Evolutionary conservation across 345 rosid species (phyloP), one percentile per base, ranked within the genome.

Genomic region (Citrus medica): DNA sequence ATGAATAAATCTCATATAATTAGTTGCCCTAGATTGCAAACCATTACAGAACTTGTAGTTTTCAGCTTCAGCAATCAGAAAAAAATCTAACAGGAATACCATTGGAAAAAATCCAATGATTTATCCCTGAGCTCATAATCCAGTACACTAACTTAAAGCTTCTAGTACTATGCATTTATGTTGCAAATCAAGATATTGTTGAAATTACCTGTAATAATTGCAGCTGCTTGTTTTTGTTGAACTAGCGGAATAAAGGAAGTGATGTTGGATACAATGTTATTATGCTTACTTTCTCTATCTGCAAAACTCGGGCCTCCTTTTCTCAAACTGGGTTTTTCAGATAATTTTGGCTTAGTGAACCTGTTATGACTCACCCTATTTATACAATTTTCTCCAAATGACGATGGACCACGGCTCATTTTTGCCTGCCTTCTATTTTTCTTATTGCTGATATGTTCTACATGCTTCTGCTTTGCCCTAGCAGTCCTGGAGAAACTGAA

Each of bases 221-320:
- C 89, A 78, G 90, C 85, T 72, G 85, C 90, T 84, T 83, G 90
- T 82, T 92, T 94, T 84, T 89, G 95, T 81, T 91, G 97, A 85
- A 93, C 92, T 73, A 94, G 86, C 17, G 98, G 95, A 76, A 97
- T 59, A 73, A 97, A 93, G 7, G 99, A 94, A 86, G 89, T 78
- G 48, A 93, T 65, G 79, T 93, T 89, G 63, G 93, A 90, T 51
- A 93, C 98, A 37, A 97, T 90, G 77, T 94, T 94, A 83, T 86
- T 92, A 79, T 64, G 79, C 88, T 86, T 93, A 60, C 86, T 61
- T 76, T 88, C 90, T 82, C 74, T 88, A 48, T 74, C 87, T 46
- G 82, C 71, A 69, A 90, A 80, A 76, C 83, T 78, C 1, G 83
- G 74, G 53, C 90, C 87, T 74, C 71, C 81, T 78, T 83, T 84